Percentiles rank a stretch among this genome's conserved stretches.
Evolutionary conservation across 2,329 filamentous ascomycete genomes (phyloP).

Genomic region (Sclerotinia borealis): DNA sequence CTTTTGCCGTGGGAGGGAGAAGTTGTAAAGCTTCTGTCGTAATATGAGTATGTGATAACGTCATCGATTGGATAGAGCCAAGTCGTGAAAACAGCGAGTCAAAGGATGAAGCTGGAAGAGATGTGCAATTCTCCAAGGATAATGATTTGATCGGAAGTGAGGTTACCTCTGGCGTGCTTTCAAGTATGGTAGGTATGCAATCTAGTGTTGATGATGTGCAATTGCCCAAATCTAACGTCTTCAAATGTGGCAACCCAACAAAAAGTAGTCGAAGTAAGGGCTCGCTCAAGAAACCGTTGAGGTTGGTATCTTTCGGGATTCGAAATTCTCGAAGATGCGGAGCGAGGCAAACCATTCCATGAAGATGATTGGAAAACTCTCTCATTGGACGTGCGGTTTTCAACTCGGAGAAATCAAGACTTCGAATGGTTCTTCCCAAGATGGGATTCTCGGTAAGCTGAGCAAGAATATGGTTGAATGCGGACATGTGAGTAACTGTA

Average conservation of each 20-base stretch:
- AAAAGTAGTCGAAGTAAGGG: constrained; percentile 35
- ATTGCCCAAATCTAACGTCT: constrained; percentile 7
- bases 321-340: constrained; percentile 64
- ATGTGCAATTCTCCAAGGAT: constrained; percentile 3
- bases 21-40: constrained; percentile 61
- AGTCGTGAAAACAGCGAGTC: constrained; percentile 6
- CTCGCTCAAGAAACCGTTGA: constrained; percentile 42
- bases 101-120: neutral
- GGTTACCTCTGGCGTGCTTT: neutral
- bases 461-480: constrained; percentile 56
- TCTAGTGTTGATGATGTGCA: constrained; percentile 5
- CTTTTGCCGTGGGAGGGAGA: constrained; percentile 60
- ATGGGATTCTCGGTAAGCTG: constrained; percentile 60
- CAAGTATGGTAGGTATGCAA: neutral
- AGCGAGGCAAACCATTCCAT: constrained; percentile 10
- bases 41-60: constrained; percentile 62
- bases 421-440: constrained; percentile 65
- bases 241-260: neutral
- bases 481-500: constrained; percentile 71
- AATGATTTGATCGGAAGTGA: constrained; percentile 5
- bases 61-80: constrained; percentile 1
- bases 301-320: constrained; percentile 32
- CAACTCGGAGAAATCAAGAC: constrained; percentile 47
- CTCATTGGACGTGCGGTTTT: neutral
- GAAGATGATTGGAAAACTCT: constrained; percentile 3